These are phyloP conservation scores for Heteromeles arbutifolia DNA, from an alignment of 306 rosid genomes.

Conservation along the genomic window DNA sequence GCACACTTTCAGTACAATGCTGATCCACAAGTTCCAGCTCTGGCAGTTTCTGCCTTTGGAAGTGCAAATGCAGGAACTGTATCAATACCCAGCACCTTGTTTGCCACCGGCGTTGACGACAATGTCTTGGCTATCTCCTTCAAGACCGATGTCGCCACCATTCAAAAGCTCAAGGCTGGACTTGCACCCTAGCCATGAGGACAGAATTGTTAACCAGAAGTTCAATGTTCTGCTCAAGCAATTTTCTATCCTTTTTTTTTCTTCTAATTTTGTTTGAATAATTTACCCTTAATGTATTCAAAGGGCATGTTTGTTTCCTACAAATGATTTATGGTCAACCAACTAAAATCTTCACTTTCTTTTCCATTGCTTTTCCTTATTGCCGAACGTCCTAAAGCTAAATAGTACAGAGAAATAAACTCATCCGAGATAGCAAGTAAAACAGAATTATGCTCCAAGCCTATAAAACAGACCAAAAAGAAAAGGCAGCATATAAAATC, in stretches of 20 bases:
- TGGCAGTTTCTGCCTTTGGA: slow-evolving; percentile 8
- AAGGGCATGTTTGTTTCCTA: not conserved
- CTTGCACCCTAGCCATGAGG: not conserved
- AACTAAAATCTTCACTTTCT: not conserved
- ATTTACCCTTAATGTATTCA: not conserved
- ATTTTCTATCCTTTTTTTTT: not conserved
- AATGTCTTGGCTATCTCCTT: slow-evolving; percentile 3
- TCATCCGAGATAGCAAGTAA: not conserved
- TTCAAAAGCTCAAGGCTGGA: slow-evolving; percentile 6
- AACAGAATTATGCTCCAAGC: not conserved
- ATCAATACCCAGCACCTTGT: slow-evolving; percentile 3
- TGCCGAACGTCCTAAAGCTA: too few relatives aligned
- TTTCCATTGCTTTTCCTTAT: not conserved
- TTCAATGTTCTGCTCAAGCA: not conserved
- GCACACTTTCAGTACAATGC: slow-evolving; percentile 10
- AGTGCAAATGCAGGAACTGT: slow-evolving; percentile 16
- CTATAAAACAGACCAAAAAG: not conserved
- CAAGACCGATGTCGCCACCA: slow-evolving; percentile 10
- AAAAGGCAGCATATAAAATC: not conserved
- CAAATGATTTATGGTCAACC: not conserved
- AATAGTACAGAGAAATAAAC: too few relatives aligned
- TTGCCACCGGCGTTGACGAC: not conserved
- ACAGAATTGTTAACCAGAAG: not conserved
- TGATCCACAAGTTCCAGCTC: not conserved
- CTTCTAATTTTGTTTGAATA: not conserved